phyloP scores from a whole-genome alignment of 2,329 filamentous ascomycete species.

The Pseudonectria buxi region DNA sequence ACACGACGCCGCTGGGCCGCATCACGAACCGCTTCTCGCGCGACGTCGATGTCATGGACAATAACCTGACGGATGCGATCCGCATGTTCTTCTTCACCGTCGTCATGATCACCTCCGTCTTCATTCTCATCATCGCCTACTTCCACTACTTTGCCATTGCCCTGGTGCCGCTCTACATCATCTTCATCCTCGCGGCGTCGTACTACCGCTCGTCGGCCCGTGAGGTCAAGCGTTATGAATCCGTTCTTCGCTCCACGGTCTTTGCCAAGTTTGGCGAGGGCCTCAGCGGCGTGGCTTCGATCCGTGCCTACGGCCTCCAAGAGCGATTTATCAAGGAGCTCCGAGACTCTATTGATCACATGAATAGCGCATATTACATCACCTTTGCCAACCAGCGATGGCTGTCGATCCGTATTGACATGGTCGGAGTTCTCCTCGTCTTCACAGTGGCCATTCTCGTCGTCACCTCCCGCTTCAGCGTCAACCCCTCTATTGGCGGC shows the following conservation, averaged over 20 bases:
- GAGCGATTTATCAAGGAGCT: slow-evolving; percentile 66
- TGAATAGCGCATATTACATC: slow-evolving; percentile 91
- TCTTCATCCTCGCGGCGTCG: slow-evolving; percentile 75
- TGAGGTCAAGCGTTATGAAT: slow-evolving; percentile 90
- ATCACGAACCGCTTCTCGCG: slow-evolving; percentile 96
- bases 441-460: slow-evolving; percentile 86
- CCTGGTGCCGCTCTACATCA: slow-evolving; percentile 56
- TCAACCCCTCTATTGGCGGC: slow-evolving; percentile 77
- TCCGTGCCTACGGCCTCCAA: slow-evolving; percentile 81
- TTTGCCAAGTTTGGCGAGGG: slow-evolving; percentile 91
- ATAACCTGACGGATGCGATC: slow-evolving; percentile 79
- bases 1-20: slow-evolving; percentile 88
- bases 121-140: slow-evolving; percentile 87
- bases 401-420: slow-evolving; percentile 78
- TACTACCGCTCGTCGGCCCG: slow-evolving; percentile 90
- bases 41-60: slow-evolving; percentile 96
- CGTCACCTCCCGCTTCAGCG: slow-evolving; percentile 81
- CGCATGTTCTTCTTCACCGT: slow-evolving; percentile 88
- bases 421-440: slow-evolving; percentile 76
- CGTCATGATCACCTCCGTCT: slow-evolving; percentile 74
- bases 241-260: slow-evolving; percentile 77
- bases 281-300: slow-evolving; percentile 74
- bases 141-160: slow-evolving; percentile 78
- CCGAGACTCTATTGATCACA: slow-evolving; percentile 70
- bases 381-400: slow-evolving; percentile 95